Percentiles rank a stretch among this genome's conserved stretches.
Conservation (phyloP, 2,329 filamentous ascomycete species). For the Trichoderma pleuroti region DNA sequence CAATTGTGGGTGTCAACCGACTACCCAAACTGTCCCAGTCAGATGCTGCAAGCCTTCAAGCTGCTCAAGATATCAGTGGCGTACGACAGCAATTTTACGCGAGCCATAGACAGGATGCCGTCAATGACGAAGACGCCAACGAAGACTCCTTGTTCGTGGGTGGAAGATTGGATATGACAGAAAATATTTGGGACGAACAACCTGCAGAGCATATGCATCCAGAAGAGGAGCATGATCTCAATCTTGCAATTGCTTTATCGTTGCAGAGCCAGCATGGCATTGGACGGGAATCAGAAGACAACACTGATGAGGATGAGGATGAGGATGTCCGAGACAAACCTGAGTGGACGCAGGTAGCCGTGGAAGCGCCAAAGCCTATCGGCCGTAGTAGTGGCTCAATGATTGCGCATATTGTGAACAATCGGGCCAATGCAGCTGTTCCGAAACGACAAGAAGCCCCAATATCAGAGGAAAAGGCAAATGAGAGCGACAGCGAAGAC, state of each 20-base stretch:
- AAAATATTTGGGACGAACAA: constrained; percentile 25
- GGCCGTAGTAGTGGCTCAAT: constrained; percentile 49
- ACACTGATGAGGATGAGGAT: constrained; percentile 46
- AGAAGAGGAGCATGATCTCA: constrained; percentile 61
- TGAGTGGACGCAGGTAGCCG: constrained; percentile 55
- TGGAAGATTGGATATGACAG: constrained; percentile 24
- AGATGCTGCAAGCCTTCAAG: constrained; percentile 25
- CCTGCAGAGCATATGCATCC: constrained; percentile 38
- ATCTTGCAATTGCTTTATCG: constrained; percentile 80
- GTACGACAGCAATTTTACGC: constrained; percentile 31
- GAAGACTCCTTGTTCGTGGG: constrained; percentile 50
- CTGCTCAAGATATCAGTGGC: constrained; percentile 26
- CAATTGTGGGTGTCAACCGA: constrained; percentile 83
- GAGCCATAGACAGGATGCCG: constrained; percentile 11
- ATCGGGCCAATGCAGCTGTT: constrained; percentile 61
- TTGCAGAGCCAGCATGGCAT: constrained; percentile 60
- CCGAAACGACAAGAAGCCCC: constrained; percentile 36
- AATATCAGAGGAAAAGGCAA: background rate
- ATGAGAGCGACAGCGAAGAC: constrained; percentile 70
- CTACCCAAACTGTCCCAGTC: constrained; percentile 57
- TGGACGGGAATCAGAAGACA: constrained; percentile 35
- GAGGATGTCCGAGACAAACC: constrained; percentile 47
- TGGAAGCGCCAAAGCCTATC: constrained; percentile 49
- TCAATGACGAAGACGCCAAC: constrained; percentile 39
- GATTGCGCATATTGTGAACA: constrained; percentile 72